phyloP scores from a whole-genome alignment of 2,329 filamentous ascomycete genomes.

The Fusarium phyllophilum region DNA sequence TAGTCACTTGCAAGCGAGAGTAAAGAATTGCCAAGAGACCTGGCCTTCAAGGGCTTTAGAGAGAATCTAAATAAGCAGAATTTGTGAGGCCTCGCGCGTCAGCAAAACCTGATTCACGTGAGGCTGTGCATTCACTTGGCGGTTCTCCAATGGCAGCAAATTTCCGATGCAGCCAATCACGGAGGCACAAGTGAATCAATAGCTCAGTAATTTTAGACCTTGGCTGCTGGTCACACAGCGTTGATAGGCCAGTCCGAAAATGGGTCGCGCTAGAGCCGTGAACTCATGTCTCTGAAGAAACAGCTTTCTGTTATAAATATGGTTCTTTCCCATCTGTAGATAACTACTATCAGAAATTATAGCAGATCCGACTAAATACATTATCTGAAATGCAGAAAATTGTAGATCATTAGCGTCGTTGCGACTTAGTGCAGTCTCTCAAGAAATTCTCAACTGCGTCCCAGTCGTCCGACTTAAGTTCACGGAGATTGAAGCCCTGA shows the following conservation, averaged over 20 bases:
- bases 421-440: background rate
- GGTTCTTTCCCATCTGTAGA: too few relatives aligned
- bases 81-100: constrained; percentile 9
- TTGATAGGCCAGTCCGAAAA: background rate
- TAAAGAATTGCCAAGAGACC: too few relatives aligned
- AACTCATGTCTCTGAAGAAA: too few relatives aligned
- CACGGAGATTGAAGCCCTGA: background rate
- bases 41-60: background rate
- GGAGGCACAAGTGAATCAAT: background rate
- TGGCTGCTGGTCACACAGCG: background rate
- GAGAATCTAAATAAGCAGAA: background rate
- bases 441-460: background rate
- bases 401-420: rapidly evolving
- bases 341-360: rapidly evolving
- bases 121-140: constrained; percentile 20
- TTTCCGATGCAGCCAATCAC: constrained; percentile 18
- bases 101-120: constrained; percentile 23
- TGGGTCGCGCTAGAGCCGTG: background rate
- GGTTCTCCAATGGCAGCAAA: background rate
- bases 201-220: background rate
- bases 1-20: background rate
- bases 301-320: rapidly evolving
- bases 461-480: background rate
- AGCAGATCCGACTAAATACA: rapidly evolving
- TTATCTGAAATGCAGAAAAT: rapidly evolving